phyloP scores from a whole-genome alignment of 2,329 filamentous ascomycete genomes.

The Fusarium annulatum region DNA sequence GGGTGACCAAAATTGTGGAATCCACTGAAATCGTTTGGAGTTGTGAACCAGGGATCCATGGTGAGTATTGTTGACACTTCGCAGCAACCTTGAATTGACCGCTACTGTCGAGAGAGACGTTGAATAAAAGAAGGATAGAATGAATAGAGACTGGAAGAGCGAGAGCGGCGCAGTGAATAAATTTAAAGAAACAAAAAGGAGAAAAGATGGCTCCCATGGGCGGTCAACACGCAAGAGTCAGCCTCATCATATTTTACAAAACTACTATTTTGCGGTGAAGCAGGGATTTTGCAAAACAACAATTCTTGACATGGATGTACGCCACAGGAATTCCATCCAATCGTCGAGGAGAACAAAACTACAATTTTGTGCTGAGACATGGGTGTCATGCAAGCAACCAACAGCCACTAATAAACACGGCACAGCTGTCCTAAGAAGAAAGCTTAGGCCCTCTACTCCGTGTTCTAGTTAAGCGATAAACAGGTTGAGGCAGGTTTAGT shows the following conservation, averaged over 20 bases:
- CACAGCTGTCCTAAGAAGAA: neutral
- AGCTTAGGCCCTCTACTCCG: no score
- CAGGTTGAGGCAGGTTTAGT: no score
- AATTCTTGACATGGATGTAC: neutral
- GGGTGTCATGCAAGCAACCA: neutral
- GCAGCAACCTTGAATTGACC: neutral
- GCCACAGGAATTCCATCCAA: neutral
- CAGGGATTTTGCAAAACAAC: neutral
- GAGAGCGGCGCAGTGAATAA: neutral
- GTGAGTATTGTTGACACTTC: neutral
- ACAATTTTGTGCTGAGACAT: neutral
- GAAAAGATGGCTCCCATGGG: neutral
- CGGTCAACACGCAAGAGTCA: neutral
- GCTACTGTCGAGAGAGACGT: rapidly evolving
- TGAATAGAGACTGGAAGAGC: neutral
- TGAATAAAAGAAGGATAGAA: neutral
- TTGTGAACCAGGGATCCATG: neutral
- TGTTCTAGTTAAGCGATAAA: no score
- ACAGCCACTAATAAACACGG: neutral
- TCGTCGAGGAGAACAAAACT: neutral
- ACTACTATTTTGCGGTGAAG: neutral
- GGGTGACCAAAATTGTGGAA: neutral
- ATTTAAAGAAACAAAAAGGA: neutral
- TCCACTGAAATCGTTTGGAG: neutral
- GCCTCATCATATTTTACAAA: neutral